Conservation (phyloP, 495 filamentous ascomycete genomes). For the Neurospora sp. region DNA sequence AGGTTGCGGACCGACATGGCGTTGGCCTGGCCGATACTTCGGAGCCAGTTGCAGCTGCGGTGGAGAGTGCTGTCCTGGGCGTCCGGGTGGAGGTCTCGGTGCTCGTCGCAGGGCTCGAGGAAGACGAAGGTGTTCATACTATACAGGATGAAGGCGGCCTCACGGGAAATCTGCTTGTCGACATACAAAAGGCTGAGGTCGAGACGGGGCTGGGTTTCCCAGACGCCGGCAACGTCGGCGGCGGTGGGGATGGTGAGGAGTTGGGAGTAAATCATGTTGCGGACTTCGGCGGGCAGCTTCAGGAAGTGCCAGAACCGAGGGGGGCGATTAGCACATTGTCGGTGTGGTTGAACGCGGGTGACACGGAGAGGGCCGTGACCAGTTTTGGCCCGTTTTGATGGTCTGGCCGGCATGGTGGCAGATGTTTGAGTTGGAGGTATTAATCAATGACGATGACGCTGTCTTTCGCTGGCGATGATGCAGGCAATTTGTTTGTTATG, state of each 20-base stretch:
- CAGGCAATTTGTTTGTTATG: not conserved
- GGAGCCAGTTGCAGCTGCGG: conserved; percentile 3
- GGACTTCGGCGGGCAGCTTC: conserved; percentile 2
- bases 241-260: not conserved
- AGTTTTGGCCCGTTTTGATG: not conserved
- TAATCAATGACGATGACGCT: not conserved
- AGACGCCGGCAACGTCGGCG: not conserved
- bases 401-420: not conserved
- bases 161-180: conserved; percentile 3
- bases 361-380: not conserved
- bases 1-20: conserved; percentile 5
- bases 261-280: conserved; percentile 1
- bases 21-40: not conserved
- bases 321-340: not conserved
- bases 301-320: conserved; percentile 5
- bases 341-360: conserved; percentile 4
- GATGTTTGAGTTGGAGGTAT: not conserved
- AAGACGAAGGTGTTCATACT: conserved; percentile 12
- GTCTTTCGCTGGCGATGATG: not conserved
- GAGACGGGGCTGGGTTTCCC: not conserved
- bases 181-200: conserved; percentile 7
- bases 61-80: not conserved
- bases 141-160: conserved; percentile 10
- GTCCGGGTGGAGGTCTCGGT: not conserved
- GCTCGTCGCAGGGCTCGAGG: conserved; percentile 11